Evolutionary conservation across 2,329 filamentous ascomycete genomes (phyloP).

Genomic region (Arthrobotrys entomopaga): DNA sequence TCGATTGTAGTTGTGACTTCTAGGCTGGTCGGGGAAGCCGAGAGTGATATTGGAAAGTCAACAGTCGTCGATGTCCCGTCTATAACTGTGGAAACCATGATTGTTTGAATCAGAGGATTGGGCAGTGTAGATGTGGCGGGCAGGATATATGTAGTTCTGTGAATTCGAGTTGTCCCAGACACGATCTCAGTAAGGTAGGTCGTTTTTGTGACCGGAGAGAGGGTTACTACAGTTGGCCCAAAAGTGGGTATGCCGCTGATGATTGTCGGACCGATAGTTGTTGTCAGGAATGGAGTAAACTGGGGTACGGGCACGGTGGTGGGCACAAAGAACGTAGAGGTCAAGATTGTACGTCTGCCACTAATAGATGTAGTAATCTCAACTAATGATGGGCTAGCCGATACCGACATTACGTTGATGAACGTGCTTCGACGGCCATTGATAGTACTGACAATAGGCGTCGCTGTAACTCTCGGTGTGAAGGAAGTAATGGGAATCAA

Average conservation of each 20-base stretch:
- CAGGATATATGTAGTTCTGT: constrained; percentile 31
- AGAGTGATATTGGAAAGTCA: constrained; percentile 50
- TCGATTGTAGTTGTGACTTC: constrained; percentile 29
- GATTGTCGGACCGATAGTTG: constrained; percentile 44
- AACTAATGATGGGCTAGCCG: constrained; percentile 15
- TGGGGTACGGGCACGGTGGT: constrained; percentile 26
- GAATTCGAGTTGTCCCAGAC: constrained; percentile 26
- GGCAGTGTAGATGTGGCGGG: constrained; percentile 42
- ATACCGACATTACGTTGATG: constrained; percentile 26
- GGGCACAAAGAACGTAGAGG: constrained; percentile 42
- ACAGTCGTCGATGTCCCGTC: constrained; percentile 27
- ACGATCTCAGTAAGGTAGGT: constrained; percentile 35
- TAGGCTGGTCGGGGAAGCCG: constrained; percentile 23
- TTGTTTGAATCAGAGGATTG: constrained; percentile 34
- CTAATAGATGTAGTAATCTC: constrained; percentile 42
- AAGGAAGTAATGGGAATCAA: constrained; percentile 33
- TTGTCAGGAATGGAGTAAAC: constrained; percentile 44
- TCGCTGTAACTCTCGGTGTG: constrained; percentile 11
- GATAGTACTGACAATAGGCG: constrained; percentile 42
- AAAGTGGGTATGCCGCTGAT: constrained; percentile 48
- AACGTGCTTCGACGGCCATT: constrained; percentile 28
- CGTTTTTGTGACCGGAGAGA: constrained; percentile 28
- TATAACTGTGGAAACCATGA: constrained; percentile 30
- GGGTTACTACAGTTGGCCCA: constrained; percentile 33
- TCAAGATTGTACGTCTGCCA: constrained; percentile 29